phyloP scores from a whole-genome alignment of 352 stramenopile genomes.

The Saprolegnia parasitica region DNA sequence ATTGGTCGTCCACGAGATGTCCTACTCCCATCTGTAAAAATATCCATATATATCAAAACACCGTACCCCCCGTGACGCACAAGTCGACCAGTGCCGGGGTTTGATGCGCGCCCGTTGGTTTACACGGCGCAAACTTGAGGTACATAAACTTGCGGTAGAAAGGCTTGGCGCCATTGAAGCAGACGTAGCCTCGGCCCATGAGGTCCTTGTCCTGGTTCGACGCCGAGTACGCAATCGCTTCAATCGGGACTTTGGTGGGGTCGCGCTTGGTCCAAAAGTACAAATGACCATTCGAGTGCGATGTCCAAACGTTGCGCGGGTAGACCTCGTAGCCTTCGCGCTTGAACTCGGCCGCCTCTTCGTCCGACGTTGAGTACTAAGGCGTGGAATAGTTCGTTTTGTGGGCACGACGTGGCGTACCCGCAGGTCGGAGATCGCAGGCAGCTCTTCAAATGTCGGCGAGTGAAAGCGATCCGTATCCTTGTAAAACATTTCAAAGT shows the following conservation, averaged over 20 bases:
- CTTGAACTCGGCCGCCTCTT: conserved; percentile 50
- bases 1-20: conserved; percentile 11
- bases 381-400: neutral
- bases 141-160: conserved; percentile 14
- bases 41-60: no score
- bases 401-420: conserved; percentile 29
- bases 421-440: conserved; percentile 55
- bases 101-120: neutral
- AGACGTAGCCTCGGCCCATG: conserved; percentile 66
- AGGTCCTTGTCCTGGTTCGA: conserved; percentile 66
- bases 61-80: conserved; percentile 36
- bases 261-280: conserved; percentile 60
- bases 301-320: conserved; percentile 10
- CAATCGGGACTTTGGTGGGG: conserved; percentile 51
- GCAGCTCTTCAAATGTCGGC: conserved; percentile 45
- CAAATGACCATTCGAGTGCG: conserved; percentile 28
- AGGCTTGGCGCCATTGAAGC: conserved; percentile 33
- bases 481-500: conserved; percentile 72
- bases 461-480: conserved; percentile 51
- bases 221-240: conserved; percentile 56
- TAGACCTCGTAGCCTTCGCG: conserved; percentile 47
- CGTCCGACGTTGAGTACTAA: conserved; percentile 36
- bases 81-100: conserved; percentile 39
- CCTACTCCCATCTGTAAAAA: conserved; percentile 4
- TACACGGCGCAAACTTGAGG: conserved; percentile 12